These are phyloP conservation scores for Cucurbita moschata DNA, from an alignment of 306 rosid genomes.

Conservation along the genomic window DNA sequence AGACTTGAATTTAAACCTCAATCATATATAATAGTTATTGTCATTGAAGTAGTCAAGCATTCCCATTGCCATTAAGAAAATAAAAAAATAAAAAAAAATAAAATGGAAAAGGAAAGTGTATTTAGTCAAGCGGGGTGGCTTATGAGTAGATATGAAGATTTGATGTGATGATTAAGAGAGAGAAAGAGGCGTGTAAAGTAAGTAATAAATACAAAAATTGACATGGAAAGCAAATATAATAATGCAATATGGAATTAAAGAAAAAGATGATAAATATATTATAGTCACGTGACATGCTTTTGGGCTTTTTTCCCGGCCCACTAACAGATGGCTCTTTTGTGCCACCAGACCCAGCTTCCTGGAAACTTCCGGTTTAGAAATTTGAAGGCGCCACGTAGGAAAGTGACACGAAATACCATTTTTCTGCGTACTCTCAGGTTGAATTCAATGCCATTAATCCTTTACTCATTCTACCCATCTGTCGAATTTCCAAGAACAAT, in stretches of 20 bases:
- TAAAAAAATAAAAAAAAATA: accelerated
- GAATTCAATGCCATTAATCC: neutral
- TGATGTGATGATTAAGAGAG: constrained; percentile 1
- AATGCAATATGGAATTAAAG: neutral
- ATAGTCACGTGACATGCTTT: neutral
- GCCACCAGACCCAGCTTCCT: neutral
- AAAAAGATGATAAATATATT: neutral
- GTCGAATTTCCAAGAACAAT: neutral
- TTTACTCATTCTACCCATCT: neutral
- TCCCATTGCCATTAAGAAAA: neutral
- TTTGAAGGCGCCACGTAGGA: neutral
- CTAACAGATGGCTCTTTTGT: neutral
- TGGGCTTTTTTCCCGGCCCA: neutral
- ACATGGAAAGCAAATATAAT: neutral
- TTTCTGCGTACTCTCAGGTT: neutral
- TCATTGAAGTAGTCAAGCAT: neutral
- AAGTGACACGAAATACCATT: neutral
- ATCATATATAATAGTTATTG: neutral
- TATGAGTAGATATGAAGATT: neutral
- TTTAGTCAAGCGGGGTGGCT: constrained; percentile 2
- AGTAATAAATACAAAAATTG: constrained; percentile 1
- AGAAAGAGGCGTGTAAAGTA: constrained; percentile 3
- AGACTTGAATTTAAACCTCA: neutral
- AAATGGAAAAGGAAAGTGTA: no score
- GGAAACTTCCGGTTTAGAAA: neutral